Base-by-base conservation (phyloP, 1,284 basidiomycete genomes). In the Heliocybe sulcata region DNA sequence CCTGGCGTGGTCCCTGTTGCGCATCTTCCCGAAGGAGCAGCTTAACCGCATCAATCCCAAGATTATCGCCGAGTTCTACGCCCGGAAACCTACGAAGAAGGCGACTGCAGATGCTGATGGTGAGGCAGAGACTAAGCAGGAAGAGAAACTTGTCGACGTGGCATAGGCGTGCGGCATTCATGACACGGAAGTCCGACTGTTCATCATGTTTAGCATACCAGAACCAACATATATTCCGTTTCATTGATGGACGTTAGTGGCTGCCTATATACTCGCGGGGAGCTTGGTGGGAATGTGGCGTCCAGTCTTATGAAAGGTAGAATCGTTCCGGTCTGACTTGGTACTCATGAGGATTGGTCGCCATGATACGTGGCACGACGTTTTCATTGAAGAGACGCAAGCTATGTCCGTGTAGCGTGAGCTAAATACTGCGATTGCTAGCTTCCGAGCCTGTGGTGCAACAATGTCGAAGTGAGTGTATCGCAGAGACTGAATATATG, bases 21-120 rank as follows among this genome's bases (percentile, higher is more conserved):
- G 97, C 63, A 97, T 97, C 72, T 98, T 99, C 90, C 97, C 97
- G 63, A 96, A 97, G 76, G 96, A 98, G 74, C 92, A 94, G 73
- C 82, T 99, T 60, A 98, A 98, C 77, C 89, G 96, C 64, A 93
- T 95, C 77, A 92, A 83, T 65, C 92, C 92, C 64, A 92, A 90
- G 81, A 92, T 94, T 67, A 87, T 94, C 65, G 80, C 81, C 56
- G 90, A 94, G 74, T 94, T 85, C 69, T 93, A 93, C 66, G 85
- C 80, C 27, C 85, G 91, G 66, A 92, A 91, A 74, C 71, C 82
- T 49, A 79, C 76, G 55, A 85, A 79, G 76, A 87, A 82, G 74
- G 69, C 75, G 57, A 75, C 77, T 53, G 73, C 78, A 63, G 76
- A 73, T 48, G 66, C 57, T 58, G 10, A 19, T 25, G 42, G 42